Base-by-base conservation (phyloP, 2,329 filamentous ascomycete species). In the Alternaria rosae region DNA sequence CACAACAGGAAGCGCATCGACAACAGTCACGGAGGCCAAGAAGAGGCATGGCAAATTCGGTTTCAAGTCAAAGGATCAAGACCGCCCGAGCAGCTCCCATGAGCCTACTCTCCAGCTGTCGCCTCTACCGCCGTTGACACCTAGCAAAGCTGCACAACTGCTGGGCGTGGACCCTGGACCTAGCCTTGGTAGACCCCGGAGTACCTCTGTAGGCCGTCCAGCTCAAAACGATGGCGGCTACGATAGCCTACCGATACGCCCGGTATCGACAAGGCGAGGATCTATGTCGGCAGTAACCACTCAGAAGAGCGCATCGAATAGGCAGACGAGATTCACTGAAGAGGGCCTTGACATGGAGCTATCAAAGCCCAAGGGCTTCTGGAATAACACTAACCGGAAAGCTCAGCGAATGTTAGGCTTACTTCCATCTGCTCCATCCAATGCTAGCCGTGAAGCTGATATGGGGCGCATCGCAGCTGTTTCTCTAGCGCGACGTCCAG, bases 101-200 rank as follows among this genome's bases (percentile, higher is more conserved):
- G 51, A 17, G 20, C 48, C 55, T 23, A 38, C 57, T 23, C 54
- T 42, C 12, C 41, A 54, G 13, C 55, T 11, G 54, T 67, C 69
- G 3, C 67, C 70, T 11, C 42, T 74, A 12, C 69, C 69, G 15
- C 61, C 64, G 7, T 32, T 53, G 11, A 74, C 70, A 11, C 70
- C 72, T 25, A 60, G 53, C 47, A 73, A 74, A 52, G 72, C 68
- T 20, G 66, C 66, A 5, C 62, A 67, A 50, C 52, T 74, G 9
- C 66, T 74, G 7, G 71, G 71, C 30, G 25, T 72, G 10, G 52
- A 62, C 8, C 0, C 54, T 23, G 58, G 53, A 21, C 17, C 26
- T 30, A 26, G 53, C 26, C 17, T 26, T 30, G 32, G 6, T 13
- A 61, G 59, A 35, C 17, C 42, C 25, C 48, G 57, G 11, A 57